Percentiles rank a stretch among this genome's conserved stretches.
Conservation (phyloP, 305 asterid species). For the Fraxinus paxiana region DNA sequence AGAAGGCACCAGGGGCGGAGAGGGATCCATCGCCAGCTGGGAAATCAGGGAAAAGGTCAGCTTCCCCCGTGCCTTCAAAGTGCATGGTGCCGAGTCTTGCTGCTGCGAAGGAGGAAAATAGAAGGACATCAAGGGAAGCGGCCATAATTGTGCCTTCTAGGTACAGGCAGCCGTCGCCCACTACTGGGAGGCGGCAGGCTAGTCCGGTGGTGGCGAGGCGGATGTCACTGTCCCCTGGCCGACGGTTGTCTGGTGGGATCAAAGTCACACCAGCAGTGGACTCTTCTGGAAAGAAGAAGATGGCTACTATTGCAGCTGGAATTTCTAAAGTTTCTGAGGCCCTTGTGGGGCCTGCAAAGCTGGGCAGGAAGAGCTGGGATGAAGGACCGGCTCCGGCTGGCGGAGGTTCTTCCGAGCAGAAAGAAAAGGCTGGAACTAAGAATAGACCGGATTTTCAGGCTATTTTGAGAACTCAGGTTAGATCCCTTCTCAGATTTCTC, state of each 20-base stretch:
- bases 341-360: conserved; percentile 48
- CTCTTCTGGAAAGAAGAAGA: conserved; percentile 73
- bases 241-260: conserved; percentile 65
- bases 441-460: conserved; percentile 70
- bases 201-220: conserved; percentile 68
- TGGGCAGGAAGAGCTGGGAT: conserved; percentile 80
- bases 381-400: conserved; percentile 48
- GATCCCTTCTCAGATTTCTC: not conserved
- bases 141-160: conserved; percentile 87
- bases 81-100: conserved; percentile 76
- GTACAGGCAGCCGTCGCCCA: conserved; percentile 82
- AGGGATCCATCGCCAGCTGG: conserved; percentile 77
- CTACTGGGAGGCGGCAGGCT: conserved; percentile 59
- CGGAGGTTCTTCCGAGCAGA: conserved; percentile 46
- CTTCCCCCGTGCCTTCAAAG: conserved; percentile 83
- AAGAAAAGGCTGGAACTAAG: conserved; percentile 44
- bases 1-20: conserved; percentile 45
- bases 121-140: conserved; percentile 64
- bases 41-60: conserved; percentile 57
- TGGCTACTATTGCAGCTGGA: conserved; percentile 60
- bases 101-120: conserved; percentile 83
- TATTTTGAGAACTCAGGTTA: conserved; percentile 86
- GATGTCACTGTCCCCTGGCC: conserved; percentile 76
- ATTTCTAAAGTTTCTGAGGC: conserved; percentile 71
- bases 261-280: conserved; percentile 58